A percentile compares a stretch with the other conserved stretches of the same genome.
Evolutionary conservation across 305 asterid species (phyloP).

Genomic region (Andrographis paniculata): DNA sequence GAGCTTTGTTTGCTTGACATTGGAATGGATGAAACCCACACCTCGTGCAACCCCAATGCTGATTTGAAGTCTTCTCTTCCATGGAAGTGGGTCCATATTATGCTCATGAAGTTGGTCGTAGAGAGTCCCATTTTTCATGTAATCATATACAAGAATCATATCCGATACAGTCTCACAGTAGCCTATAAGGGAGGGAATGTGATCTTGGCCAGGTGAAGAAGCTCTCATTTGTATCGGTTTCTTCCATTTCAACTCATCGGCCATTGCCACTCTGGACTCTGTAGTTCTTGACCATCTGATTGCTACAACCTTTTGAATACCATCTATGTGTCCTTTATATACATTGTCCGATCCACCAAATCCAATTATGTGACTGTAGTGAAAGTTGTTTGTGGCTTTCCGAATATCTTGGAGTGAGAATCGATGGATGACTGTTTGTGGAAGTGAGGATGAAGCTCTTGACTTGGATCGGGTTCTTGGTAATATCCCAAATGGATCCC

Average conservation of each 20-base stretch:
- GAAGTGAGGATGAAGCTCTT: slow-evolving; percentile 20
- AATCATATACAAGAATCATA: slow-evolving; percentile 45
- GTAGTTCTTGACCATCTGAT: slow-evolving; percentile 41
- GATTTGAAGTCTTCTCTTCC: slow-evolving; percentile 62
- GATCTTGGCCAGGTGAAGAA: slow-evolving; percentile 27
- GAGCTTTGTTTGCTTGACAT: slow-evolving; percentile 34
- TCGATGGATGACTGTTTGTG: slow-evolving; percentile 23
- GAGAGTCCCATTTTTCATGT: slow-evolving; percentile 49
- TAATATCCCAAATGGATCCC: slow-evolving; percentile 32
- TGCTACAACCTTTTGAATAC: slow-evolving; percentile 31
- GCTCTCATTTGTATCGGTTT: slow-evolving; percentile 25
- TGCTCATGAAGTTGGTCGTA: slow-evolving; percentile 55
- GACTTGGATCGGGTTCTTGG: slow-evolving; percentile 40
- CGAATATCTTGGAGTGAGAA: slow-evolving; percentile 42
- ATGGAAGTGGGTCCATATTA: slow-evolving; percentile 47
- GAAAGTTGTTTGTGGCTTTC: slow-evolving; percentile 53
- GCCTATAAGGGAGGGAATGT: slow-evolving; percentile 44
- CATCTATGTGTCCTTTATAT: slow-evolving; percentile 41
- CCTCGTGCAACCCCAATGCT: slow-evolving; percentile 56
- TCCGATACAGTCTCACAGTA: slow-evolving; percentile 37
- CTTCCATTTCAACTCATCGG: slow-evolving; percentile 39
- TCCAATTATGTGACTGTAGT: slow-evolving; percentile 38
- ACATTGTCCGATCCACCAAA: slow-evolving; percentile 41
- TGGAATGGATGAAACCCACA: slow-evolving; percentile 34
- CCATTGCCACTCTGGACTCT: slow-evolving; percentile 36